Base-by-base conservation (phyloP, 768 basidiomycete genomes). In the Xerocomellus intermedius region DNA sequence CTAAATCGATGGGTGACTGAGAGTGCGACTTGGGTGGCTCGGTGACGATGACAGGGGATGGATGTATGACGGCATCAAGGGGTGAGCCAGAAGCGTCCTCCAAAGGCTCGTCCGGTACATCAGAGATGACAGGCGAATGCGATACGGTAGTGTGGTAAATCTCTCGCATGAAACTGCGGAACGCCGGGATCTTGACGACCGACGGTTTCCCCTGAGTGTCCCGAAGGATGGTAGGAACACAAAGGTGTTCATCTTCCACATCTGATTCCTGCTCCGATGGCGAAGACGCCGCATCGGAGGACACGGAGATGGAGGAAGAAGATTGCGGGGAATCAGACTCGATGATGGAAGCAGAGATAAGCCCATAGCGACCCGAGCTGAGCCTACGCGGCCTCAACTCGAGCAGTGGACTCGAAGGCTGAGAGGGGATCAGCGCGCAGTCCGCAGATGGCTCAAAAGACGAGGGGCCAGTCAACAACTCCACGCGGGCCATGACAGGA, bases 331-430 rank as follows among this genome's bases (percentile, higher is more conserved):
- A 69, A 35, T 65, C 68, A 3, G 71, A 70, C 36, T 69, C 65
- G 17, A 43, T 1, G 45, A 65, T 64, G 14, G 64, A 62, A 36
- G 70, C 63, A 36, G 73, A 65, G 65, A 78, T 76, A 30, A 87
- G 69, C 4, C 86, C 86, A 66, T 85, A 89, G 50, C 85, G 81
- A 12, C 86, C 86, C n/a, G 83, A 77, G 50, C 63, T 68, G 12
- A 75, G 67, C 57, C 64, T 71, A n/a, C 67, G 62, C 14, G 64
- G 58, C 49, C 57, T 70, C 60, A 4, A 2, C 21, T 39, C 54
- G 61, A 61, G 49, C 30, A 52, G 54, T 50, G 62, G 73, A 66
- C 42, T 77, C 58, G 51, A 73, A 37, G 52, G 73, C 53, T 41
- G 72, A 65, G 53, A 56, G 6, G 51, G 47, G 12, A 50, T 57